These are phyloP conservation scores for Cladobotryum mycophilum DNA, from an alignment of 2,329 filamentous ascomycete species.

Conservation along the genomic window DNA sequence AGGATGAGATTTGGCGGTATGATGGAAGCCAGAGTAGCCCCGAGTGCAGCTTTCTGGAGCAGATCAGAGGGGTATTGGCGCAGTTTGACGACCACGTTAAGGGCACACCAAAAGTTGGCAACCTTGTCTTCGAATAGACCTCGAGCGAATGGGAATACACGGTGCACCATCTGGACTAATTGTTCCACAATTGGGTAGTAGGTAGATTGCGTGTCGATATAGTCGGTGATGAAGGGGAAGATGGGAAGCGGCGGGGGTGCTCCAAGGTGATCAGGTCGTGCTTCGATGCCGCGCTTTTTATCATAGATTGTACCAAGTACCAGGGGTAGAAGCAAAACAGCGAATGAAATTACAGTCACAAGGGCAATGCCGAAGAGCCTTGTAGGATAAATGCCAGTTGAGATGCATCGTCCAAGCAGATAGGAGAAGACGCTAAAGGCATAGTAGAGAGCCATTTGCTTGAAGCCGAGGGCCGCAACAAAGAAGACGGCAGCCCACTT, in stretches of 20 bases:
- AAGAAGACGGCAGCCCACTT: constrained; percentile 93
- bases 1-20: constrained; percentile 72
- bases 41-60: constrained; percentile 70
- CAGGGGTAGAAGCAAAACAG: constrained; percentile 68
- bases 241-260: constrained; percentile 57
- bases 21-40: constrained; percentile 69
- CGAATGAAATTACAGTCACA: constrained; percentile 67
- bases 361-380: constrained; percentile 71
- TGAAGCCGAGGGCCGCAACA: constrained; percentile 89
- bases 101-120: constrained; percentile 93
- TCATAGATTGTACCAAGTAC: constrained; percentile 66
- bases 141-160: constrained; percentile 94
- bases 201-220: constrained; percentile 57
- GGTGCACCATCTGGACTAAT: constrained; percentile 74
- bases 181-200: constrained; percentile 75
- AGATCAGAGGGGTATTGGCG: constrained; percentile 62
- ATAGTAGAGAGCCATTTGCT: constrained; percentile 99
- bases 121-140: constrained; percentile 98
- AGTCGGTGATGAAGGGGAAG: constrained; percentile 50
- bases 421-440: constrained; percentile 90
- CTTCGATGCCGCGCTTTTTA: constrained; percentile 54
- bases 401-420: constrained; percentile 79
- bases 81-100: constrained; percentile 86
- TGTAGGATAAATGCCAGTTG: constrained; percentile 59
- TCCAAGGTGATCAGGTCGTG: constrained; percentile 50